phyloP scores from a whole-genome alignment of 306 rosid species.

The Ormosia semicastrata region DNA sequence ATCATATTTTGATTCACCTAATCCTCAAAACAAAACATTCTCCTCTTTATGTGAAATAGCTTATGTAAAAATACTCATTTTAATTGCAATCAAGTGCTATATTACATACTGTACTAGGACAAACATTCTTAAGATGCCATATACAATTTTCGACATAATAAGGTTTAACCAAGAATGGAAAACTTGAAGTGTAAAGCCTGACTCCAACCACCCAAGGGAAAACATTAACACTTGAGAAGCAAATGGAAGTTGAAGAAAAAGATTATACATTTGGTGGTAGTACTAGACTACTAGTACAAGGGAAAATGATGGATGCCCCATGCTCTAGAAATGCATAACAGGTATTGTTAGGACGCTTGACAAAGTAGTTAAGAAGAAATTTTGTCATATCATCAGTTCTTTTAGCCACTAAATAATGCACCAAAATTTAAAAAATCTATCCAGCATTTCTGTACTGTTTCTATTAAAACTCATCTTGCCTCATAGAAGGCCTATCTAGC shows the following conservation, averaged over 20 bases:
- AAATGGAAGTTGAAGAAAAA: not conserved
- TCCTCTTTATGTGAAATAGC: not conserved
- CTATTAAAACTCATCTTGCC: not conserved
- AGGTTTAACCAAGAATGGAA: not conserved
- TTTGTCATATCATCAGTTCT: not conserved
- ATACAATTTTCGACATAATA: not conserved
- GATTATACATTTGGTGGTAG: not conserved
- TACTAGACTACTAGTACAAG: not conserved
- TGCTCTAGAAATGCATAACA: not conserved
- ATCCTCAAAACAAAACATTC: not conserved
- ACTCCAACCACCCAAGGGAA: not conserved
- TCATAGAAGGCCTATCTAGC: not conserved
- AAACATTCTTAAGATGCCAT: not conserved
- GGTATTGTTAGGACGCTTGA: not conserved
- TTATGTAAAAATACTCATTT: not conserved
- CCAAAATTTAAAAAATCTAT: not conserved
- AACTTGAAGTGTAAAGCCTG: not conserved
- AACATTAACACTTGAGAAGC: not conserved
- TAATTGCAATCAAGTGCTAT: not conserved
- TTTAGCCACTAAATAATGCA: not conserved
- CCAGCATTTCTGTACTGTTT: not conserved
- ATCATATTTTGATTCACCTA: not conserved
- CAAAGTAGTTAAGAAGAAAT: not conserved
- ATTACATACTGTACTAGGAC: not conserved
- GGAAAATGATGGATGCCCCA: not conserved